Conservation (phyloP, 1,284 basidiomycete species). For the Papiliotrema fonsecae region DNA sequence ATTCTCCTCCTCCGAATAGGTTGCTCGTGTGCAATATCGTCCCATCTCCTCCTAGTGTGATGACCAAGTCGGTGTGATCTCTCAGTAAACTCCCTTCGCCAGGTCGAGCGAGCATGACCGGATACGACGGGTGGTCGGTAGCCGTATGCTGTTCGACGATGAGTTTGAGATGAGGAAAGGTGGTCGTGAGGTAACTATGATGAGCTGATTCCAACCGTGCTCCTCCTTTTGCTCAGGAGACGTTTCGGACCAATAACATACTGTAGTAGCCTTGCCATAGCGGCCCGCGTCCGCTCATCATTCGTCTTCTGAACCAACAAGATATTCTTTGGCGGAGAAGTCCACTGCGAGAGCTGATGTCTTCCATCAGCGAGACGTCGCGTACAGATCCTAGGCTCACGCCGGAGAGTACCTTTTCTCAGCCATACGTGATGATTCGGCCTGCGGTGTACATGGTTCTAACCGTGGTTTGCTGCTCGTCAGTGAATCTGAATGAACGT, state of each 20-base stretch:
- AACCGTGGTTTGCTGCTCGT: conserved; percentile 12
- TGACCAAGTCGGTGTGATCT: conserved; percentile 65
- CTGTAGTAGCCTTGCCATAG: conserved; percentile 48
- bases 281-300: conserved; percentile 46
- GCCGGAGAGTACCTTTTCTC: conserved; percentile 11
- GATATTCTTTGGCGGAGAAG: conserved; percentile 40
- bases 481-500: not conserved
- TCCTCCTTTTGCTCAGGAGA: too few species aligned
- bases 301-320: conserved; percentile 53
- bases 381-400: conserved; percentile 4
- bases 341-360: conserved; percentile 35
- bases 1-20: conserved; percentile 75
- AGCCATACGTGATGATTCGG: conserved; percentile 21
- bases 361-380: conserved; percentile 8
- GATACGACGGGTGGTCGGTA: conserved; percentile 29
- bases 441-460: conserved; percentile 9
- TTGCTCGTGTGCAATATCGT: conserved; percentile 93
- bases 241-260: conserved; percentile 22
- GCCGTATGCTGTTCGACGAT: conserved; percentile 43
- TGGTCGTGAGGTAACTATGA: conserved; percentile 23
- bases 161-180: conserved; percentile 29
- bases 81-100: conserved; percentile 24
- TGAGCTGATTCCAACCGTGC: not conserved
- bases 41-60: conserved; percentile 91
- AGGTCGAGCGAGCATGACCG: conserved; percentile 28